Evolutionary conservation across 495 filamentous ascomycete species (phyloP).

Genomic region (Penicillium arizonense): DNA sequence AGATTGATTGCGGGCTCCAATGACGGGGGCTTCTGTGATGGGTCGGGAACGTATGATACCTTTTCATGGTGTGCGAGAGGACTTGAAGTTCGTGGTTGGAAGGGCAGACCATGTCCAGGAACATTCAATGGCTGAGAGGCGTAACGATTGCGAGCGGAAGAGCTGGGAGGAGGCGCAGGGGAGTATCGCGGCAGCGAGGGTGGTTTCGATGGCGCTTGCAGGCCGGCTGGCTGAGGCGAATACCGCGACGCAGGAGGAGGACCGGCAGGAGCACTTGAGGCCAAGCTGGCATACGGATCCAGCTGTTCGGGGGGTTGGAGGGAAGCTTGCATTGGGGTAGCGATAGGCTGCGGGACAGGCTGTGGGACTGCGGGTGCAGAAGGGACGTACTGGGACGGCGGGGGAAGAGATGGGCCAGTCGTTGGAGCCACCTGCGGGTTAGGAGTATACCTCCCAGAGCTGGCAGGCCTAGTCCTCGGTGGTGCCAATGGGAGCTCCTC

Average conservation of each 20-base stretch:
- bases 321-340: conserved; percentile 23
- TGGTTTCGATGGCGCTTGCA: conserved; percentile 31
- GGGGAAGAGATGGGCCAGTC: conserved; percentile 5
- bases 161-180: conserved; percentile 41
- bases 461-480: conserved; percentile 50
- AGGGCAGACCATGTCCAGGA: conserved; percentile 54
- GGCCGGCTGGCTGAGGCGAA: conserved; percentile 37
- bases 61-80: conserved; percentile 68
- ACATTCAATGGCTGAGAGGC: conserved; percentile 48
- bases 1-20: conserved; percentile 26
- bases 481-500: conserved; percentile 76
- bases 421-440: conserved; percentile 24
- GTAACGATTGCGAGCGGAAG: conserved; percentile 46
- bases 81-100: conserved; percentile 83
- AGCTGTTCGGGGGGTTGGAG: conserved; percentile 57
- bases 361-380: conserved; percentile 24
- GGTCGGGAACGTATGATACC: conserved; percentile 35
- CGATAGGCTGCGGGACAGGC: conserved; percentile 14
- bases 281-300: conserved; percentile 58
- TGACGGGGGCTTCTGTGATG: conserved; percentile 24
- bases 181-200: conserved; percentile 39
- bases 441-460: conserved; percentile 53
- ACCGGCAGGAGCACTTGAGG: conserved; percentile 37
- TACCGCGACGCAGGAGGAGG: conserved; percentile 38
- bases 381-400: conserved; percentile 19